Percentiles rank a stretch among this genome's conserved stretches.
Conservation (phyloP, 1,284 basidiomycete species). For the Sanghuangporus weigelae region DNA sequence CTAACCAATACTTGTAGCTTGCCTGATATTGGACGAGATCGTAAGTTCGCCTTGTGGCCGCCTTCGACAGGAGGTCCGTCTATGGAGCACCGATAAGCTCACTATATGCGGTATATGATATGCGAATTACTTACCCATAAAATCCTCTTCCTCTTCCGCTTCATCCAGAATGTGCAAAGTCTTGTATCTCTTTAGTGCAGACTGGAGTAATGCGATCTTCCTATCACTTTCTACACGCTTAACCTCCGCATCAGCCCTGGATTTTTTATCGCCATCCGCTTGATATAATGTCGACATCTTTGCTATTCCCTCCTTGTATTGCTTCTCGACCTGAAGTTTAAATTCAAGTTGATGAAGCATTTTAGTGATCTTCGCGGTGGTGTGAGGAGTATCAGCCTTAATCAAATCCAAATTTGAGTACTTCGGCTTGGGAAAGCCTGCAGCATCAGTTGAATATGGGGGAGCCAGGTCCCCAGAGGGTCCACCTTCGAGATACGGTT, state of each 20-base stretch:
- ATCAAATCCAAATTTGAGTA: constrained; percentile 87
- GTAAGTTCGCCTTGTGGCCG: constrained; percentile 85
- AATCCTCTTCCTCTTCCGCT: constrained; percentile 76
- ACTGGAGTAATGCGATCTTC: constrained; percentile 91
- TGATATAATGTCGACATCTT: constrained; percentile 97
- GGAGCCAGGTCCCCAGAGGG: constrained; percentile 33
- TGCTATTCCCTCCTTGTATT: constrained; percentile 98
- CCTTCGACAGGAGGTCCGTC: constrained; percentile 63
- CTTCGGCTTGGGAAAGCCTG: constrained; percentile 47
- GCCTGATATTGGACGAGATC: constrained; percentile 91
- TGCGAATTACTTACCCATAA: constrained; percentile 35
- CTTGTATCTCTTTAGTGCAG: constrained; percentile 95
- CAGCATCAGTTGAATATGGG: constrained; percentile 35
- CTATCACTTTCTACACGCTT: constrained; percentile 93
- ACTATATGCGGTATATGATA: constrained; percentile 13
- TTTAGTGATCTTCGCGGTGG: constrained; percentile 92
- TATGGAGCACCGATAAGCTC: constrained; percentile 17
- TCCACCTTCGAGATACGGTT: constrained; percentile 41
- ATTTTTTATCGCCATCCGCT: constrained; percentile 94
- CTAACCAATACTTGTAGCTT: constrained; percentile 88
- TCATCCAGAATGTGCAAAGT: constrained; percentile 92
- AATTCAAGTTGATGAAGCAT: constrained; percentile 99
- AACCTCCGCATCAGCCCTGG: constrained; percentile 85
- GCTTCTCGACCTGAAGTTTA: constrained; percentile 97
- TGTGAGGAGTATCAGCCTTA: constrained; percentile 96